Percentiles rank a stretch among this genome's conserved stretches.
These are phyloP conservation scores for Diplodia scrobiculata DNA, from an alignment of 2,329 filamentous ascomycete species.

Conservation along the genomic window DNA sequence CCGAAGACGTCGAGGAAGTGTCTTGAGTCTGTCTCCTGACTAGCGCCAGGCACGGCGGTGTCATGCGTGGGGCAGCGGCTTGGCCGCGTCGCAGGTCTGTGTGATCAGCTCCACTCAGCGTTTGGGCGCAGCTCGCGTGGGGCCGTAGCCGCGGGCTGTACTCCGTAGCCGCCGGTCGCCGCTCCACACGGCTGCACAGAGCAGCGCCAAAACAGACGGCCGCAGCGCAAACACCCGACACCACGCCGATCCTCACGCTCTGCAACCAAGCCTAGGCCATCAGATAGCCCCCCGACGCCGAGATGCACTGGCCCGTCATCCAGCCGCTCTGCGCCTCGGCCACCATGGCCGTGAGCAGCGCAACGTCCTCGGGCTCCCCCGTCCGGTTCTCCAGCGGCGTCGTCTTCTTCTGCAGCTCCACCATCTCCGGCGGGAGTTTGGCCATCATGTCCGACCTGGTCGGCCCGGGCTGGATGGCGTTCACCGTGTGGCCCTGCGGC, in stretches of 20 bases:
- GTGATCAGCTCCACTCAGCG: constrained; percentile 15
- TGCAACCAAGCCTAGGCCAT: constrained; percentile 34
- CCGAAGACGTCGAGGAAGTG: constrained; percentile 16
- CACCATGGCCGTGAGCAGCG: constrained; percentile 59
- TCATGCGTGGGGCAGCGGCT: neutral
- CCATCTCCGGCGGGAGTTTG: constrained; percentile 53
- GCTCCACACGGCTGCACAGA: neutral
- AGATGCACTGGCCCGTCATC: constrained; percentile 58
- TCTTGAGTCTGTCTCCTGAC: constrained; percentile 18
- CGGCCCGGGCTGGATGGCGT: constrained; percentile 62
- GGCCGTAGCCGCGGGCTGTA: neutral
- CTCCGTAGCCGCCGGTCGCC: neutral
- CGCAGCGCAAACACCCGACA: constrained; percentile 35
- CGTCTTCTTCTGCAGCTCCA: constrained; percentile 53
- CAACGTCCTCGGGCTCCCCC: constrained; percentile 58
- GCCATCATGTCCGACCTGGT: constrained; percentile 62
- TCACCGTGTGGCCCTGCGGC: constrained; percentile 60
- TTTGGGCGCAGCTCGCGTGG: neutral
- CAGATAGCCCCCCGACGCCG: constrained; percentile 55
- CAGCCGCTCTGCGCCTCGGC: constrained; percentile 51
- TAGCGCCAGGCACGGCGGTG: constrained; percentile 15
- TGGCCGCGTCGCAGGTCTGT: constrained; percentile 2
- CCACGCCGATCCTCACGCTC: neutral
- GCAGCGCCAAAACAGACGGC: constrained; percentile 27
- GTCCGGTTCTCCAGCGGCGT: constrained; percentile 58